Base-by-base conservation (phyloP, 805 yeast genomes). In the Lipomyces starkeyi region DNA sequence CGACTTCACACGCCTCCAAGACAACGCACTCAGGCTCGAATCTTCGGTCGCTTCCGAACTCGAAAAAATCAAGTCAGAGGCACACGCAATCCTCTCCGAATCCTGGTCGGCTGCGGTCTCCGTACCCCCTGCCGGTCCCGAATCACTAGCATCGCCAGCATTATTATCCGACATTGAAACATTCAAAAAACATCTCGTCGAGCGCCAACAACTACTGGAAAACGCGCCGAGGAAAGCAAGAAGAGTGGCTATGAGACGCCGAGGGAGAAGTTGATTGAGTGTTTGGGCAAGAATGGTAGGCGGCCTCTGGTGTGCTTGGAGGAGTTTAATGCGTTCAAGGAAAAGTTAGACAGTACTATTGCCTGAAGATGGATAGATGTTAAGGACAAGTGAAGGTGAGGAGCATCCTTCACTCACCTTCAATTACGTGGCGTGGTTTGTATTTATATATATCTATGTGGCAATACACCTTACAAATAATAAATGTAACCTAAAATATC, bases 251-350 rank as follows among this genome's bases (percentile, higher is more conserved):
- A 35, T 35, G 70, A 67, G 11, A 58, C 14, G 43, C 67, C 65
- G 27, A 87, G 89, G 78, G 73, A 75, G 7, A 74, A 81, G 11
- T 86, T 92, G 32, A 79, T 84, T 32, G 74, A 80, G 55, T 91
- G 97, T 77, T 82, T 91, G 75, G 59, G 75, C 17, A 83, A 82
- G 72, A 84, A 84, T 60, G 88, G 88, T 77, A 79, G 83, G 70
- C 87, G 83, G 76, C 88, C 90, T 27, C 83, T 91, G 77, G 88
- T 90, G 78, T 91, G 97, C 77, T 90, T 93, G 89, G 91, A 89
- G 54, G 91, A 90, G 75, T 91, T 91, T 22, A 86, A 88, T 75
- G 79, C 83, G 65, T 91, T 91, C 78, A 90, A 87, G 76, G 83
- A 82, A 32, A 71, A 77, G 86, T 70, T 90, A 87, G 20, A 81